A percentile compares a stretch with the other conserved stretches of the same genome.
phyloP scores from a whole-genome alignment of 2,329 filamentous ascomycete genomes.

The Bipolaris sorokiniana region DNA sequence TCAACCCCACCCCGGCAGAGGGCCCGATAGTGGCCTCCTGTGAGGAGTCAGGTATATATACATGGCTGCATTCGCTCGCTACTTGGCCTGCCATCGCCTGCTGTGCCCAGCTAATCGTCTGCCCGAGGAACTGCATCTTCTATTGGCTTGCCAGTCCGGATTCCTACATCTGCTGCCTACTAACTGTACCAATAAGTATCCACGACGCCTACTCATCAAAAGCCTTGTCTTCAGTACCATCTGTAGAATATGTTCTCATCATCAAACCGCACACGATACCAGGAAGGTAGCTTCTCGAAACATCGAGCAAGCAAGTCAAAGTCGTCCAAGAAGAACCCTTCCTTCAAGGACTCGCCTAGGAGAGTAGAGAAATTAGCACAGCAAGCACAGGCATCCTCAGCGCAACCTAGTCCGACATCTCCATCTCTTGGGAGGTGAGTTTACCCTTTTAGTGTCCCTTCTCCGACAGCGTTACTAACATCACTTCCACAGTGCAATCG shows the following conservation, averaged over 20 bases:
- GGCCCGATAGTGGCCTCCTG: slow-evolving; percentile 42
- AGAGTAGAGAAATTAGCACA: slow-evolving; percentile 46
- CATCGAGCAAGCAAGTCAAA: slow-evolving; percentile 49
- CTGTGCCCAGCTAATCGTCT: slow-evolving; percentile 27
- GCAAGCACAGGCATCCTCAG: slow-evolving; percentile 41
- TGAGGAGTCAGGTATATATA: slow-evolving; percentile 45
- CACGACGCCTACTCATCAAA: slow-evolving; percentile 13
- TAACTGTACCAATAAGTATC: slow-evolving; percentile 36
- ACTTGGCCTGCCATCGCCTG: slow-evolving; percentile 36
- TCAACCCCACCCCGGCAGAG: slow-evolving; percentile 33
- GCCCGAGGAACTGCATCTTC: slow-evolving; percentile 37
- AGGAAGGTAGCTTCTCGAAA: slow-evolving; percentile 48
- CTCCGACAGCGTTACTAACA: slow-evolving; percentile 22
- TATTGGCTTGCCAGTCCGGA: slow-evolving; percentile 32
- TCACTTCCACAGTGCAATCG: slow-evolving; percentile 60
- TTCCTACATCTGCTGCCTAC: slow-evolving; percentile 43
- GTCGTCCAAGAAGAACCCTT: slow-evolving; percentile 47
- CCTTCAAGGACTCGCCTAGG: slow-evolving; percentile 44
- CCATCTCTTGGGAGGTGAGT: slow-evolving; percentile 47
- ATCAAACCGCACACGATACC: slow-evolving; percentile 41
- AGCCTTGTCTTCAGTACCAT: background rate
- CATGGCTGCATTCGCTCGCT: slow-evolving; percentile 30
- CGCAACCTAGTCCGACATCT: slow-evolving; percentile 46
- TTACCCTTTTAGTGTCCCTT: background rate
- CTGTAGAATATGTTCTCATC: slow-evolving; percentile 46